phyloP scores from a whole-genome alignment of 2,329 filamentous ascomycete species.

The Fusarium zealandicum region DNA sequence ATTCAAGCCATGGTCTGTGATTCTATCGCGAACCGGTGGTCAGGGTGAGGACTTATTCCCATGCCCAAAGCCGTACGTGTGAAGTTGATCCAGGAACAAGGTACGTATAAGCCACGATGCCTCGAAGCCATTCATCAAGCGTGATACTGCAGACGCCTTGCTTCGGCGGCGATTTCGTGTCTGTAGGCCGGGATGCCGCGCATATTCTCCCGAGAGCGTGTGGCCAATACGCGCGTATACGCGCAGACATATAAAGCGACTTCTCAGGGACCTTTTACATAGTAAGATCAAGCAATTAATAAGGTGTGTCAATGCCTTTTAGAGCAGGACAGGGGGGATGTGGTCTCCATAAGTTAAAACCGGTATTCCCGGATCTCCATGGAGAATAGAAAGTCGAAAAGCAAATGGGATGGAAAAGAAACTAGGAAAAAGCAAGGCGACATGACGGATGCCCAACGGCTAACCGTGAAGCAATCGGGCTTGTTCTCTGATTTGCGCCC shows the following conservation, averaged over 20 bases:
- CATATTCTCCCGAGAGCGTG: neutral
- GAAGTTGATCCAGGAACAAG: slow-evolving; percentile 13
- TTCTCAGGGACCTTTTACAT: too few species aligned
- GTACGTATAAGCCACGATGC: neutral
- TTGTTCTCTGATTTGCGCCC: slow-evolving; percentile 16
- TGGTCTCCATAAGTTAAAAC: neutral
- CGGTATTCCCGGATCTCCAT: neutral
- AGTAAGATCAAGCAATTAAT: neutral
- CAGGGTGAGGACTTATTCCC: slow-evolving; percentile 3
- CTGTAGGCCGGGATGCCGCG: slow-evolving; percentile 1
- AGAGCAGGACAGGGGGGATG: slow-evolving; percentile 9
- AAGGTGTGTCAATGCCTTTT: slow-evolving; percentile 22
- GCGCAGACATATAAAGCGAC: neutral
- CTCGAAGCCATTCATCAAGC: neutral
- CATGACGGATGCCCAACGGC: slow-evolving; percentile 2
- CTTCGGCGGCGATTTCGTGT: neutral
- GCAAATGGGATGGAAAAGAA: slow-evolving; percentile 2
- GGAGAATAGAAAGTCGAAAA: neutral
- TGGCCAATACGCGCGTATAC: neutral
- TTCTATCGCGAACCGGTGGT: slow-evolving; percentile 4
- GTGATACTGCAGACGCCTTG: neutral
- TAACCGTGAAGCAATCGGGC: neutral
- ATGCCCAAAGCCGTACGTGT: slow-evolving; percentile 1
- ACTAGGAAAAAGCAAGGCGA: slow-evolving; percentile 14
- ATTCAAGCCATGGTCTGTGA: neutral